phyloP scores from a whole-genome alignment of 2,329 filamentous ascomycete genomes.

The Botryotinia convoluta region DNA sequence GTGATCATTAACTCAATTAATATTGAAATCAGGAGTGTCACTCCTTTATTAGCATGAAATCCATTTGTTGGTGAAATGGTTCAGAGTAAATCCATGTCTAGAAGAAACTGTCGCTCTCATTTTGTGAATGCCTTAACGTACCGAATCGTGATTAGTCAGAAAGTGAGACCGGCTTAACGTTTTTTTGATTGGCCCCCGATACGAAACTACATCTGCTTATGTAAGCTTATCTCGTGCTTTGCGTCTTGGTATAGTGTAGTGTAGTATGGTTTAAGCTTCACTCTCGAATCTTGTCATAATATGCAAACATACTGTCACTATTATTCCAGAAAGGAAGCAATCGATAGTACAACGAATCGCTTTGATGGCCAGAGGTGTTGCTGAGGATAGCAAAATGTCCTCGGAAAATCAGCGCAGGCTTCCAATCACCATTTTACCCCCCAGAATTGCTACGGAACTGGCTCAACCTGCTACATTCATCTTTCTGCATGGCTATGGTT shows the following conservation, averaged over 20 bases:
- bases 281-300: background rate
- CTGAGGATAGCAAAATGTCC: slow-evolving; percentile 2
- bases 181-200: too few species aligned
- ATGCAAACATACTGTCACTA: background rate
- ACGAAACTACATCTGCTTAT: too few species aligned
- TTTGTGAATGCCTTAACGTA: too few species aligned
- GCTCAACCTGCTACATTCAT: slow-evolving; percentile 21
- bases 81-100: background rate
- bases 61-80: background rate
- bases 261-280: background rate
- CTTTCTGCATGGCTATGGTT: slow-evolving; percentile 25
- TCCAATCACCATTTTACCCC: slow-evolving; percentile 22
- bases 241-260: background rate
- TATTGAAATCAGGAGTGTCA: background rate
- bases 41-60: background rate
- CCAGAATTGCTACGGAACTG: background rate
- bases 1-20: background rate
- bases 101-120: too few species aligned
- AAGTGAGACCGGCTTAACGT: too few species aligned
- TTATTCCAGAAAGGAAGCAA: background rate
- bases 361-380: background rate
- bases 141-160: too few species aligned
- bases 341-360: background rate
- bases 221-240: too few species aligned
- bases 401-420: background rate